phyloP scores from a whole-genome alignment of 768 basidiomycete genomes.

The Scleroderma bovista region DNA sequence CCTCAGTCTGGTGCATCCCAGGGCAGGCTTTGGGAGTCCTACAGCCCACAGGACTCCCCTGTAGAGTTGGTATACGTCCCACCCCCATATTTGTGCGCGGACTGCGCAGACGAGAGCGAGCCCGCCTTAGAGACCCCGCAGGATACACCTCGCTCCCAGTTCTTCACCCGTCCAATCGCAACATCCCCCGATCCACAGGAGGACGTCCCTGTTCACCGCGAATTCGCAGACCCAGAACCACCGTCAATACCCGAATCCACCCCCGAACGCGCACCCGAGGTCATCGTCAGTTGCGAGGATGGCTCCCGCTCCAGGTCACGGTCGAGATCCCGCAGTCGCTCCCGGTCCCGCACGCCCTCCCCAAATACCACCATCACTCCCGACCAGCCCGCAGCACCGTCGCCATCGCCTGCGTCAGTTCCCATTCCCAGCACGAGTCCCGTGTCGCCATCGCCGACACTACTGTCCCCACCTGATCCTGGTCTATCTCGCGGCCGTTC shows the following conservation, averaged over 20 bases:
- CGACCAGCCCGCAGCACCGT: conserved; percentile 8
- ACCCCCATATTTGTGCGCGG: conserved; percentile 28
- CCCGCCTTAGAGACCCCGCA: too few species aligned
- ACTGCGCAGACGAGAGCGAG: conserved; percentile 12
- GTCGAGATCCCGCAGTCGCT: conserved; percentile 32
- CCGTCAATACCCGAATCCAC: conserved; percentile 15
- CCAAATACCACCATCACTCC: conserved; percentile 23
- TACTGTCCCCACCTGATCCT: conserved; percentile 23
- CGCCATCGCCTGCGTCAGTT: conserved; percentile 6
- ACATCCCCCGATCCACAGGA: conserved; percentile 4
- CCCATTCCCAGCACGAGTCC: conserved; percentile 9
- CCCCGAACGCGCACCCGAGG: conserved; percentile 21
- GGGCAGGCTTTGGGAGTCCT: conserved; percentile 9
- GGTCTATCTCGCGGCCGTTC: conserved; percentile 20
- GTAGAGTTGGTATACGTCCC: conserved; percentile 75
- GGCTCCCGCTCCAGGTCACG: conserved; percentile 25
- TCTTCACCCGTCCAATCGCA: conserved; percentile 9
- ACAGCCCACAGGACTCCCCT: conserved; percentile 38
- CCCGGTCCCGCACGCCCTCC: conserved; percentile 45
- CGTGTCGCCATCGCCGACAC: conserved; percentile 14
- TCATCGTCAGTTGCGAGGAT: conserved; percentile 33
- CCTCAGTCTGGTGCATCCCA: conserved; percentile 2
- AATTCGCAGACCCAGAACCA: conserved; percentile 8
- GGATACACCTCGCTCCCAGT: conserved; percentile 9
- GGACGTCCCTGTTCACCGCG: conserved; percentile 1